Evolutionary conservation across 1,284 basidiomycete species (phyloP), one percentile per base, ranked within the genome.

Genomic region (Melanopsichium pennsylvanicum): DNA sequence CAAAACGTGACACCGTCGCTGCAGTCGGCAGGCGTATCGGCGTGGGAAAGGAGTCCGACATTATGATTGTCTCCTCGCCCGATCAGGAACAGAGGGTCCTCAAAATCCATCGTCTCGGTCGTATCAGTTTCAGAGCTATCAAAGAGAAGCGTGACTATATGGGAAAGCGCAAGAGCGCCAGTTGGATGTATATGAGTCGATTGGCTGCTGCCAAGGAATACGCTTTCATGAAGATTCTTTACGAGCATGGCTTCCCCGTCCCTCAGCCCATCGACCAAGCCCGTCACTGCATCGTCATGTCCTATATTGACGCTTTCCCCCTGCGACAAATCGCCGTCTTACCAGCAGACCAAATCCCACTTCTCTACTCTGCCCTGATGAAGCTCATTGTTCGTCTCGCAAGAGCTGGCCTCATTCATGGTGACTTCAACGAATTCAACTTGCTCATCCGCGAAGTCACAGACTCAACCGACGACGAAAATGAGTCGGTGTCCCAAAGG

Each of bases 151-250:
- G 95, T 67, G 96, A 99, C 81, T 99, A 98, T 82, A 85, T 98
- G 70, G 92, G 93, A 25, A 96, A 95, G 82, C 87, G 95, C 32
- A 93, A 93, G 83, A 92, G 90, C 29, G 94, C 94, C 0, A 95
- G 92, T 25, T 99, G 95, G 95, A 97, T 98, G 94, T 98, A 97
- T 83, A 93, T 99, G 92, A 95, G 92, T 47, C 87, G 95, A 23
- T 83, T 99, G 39, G 90, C 93, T 10, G 95, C 95, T 5, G 89
- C 95, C 83, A 97, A 97, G 81, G 95, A 99, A 81, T 98, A 89
- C 85, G 92, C 92, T 0, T 99, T 97, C 81, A 96, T 99, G 93
- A 96, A 94, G 92, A 89, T 97, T 27, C 85, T 99, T n/a, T 86
- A 97, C 81, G 89, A 95, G 73, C 89, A 97, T 77, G 88, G 86